phyloP scores from a whole-genome alignment of 2,329 filamentous ascomycete species.

The Aspergillus floridensis region DNA sequence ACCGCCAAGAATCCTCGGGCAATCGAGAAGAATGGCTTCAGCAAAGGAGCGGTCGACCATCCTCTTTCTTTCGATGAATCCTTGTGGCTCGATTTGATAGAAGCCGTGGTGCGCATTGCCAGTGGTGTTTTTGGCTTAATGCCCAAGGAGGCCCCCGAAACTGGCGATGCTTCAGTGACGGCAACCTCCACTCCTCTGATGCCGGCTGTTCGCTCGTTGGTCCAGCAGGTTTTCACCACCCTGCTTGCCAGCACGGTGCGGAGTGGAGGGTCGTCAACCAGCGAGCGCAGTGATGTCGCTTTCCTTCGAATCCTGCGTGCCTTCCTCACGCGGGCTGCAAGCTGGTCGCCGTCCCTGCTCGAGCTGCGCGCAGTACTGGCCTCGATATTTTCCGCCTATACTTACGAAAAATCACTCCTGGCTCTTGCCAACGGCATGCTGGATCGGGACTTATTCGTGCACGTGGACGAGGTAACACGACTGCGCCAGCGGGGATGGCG shows the following conservation, averaged over 20 bases:
- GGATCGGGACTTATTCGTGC: constrained; percentile 82
- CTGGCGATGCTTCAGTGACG: constrained; percentile 19
- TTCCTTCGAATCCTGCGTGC: constrained; percentile 87
- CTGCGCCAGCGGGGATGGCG: constrained; percentile 85
- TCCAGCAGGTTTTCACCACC: constrained; percentile 88
- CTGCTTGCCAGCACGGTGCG: constrained; percentile 72
- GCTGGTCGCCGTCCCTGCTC: constrained; percentile 77
- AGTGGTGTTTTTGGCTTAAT: constrained; percentile 61
- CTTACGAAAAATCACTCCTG: constrained; percentile 89
- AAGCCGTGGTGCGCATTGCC: constrained; percentile 62
- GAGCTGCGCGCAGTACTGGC: constrained; percentile 81
- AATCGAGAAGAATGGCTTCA: constrained; percentile 34
- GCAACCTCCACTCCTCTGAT: constrained; percentile 50
- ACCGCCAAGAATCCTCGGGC: constrained; percentile 43
- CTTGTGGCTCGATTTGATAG: constrained; percentile 65
- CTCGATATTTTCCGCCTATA: constrained; percentile 92
- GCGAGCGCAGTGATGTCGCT: constrained; percentile 58
- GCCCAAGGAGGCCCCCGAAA: constrained; percentile 21
- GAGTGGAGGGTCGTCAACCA: constrained; percentile 28
- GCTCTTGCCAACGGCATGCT: constrained; percentile 80
- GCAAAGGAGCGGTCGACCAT: constrained; percentile 52
- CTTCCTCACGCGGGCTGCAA: constrained; percentile 79
- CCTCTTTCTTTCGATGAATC: constrained; percentile 60
- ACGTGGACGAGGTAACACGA: constrained; percentile 70
- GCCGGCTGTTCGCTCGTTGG: constrained; percentile 68